Evolutionary conservation across 2,329 filamentous ascomycete species (phyloP).

Genomic region (Amesomyces nigricolor): DNA sequence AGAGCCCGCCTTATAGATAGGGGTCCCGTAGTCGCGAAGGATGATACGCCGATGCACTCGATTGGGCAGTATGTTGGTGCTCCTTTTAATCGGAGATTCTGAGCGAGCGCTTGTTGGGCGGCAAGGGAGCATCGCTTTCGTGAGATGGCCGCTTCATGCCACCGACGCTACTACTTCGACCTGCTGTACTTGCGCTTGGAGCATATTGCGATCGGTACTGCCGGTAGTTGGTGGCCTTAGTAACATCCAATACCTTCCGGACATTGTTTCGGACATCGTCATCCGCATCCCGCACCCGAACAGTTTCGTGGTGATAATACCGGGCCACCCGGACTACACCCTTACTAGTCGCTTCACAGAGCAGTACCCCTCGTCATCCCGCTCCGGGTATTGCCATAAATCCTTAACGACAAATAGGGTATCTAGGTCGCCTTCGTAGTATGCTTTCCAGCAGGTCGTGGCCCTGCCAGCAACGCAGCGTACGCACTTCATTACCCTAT

Average conservation of each 20-base stretch:
- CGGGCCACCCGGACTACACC: too few relatives aligned
- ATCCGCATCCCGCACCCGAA: too few relatives aligned
- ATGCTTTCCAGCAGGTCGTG: slow-evolving; percentile 37
- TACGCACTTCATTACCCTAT: slow-evolving; percentile 32
- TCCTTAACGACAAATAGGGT: slow-evolving; percentile 36
- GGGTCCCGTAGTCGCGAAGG: background rate
- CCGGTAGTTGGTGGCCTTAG: background rate
- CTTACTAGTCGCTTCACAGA: too few relatives aligned
- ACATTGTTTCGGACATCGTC: too few relatives aligned
- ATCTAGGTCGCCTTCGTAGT: slow-evolving; percentile 30
- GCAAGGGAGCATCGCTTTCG: background rate
- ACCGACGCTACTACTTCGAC: background rate
- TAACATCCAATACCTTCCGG: slow-evolving; percentile 30
- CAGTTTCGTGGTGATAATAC: too few relatives aligned
- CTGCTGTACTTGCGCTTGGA: background rate
- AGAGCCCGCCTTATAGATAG: background rate
- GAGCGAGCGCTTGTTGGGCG: background rate
- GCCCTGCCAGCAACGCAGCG: slow-evolving; percentile 34
- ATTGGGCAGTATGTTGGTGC: background rate
- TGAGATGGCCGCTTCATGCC: background rate
- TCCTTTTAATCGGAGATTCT: background rate
- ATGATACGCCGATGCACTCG: slow-evolving; percentile 1
- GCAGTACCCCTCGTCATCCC: slow-evolving; percentile 34
- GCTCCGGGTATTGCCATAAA: slow-evolving; percentile 35
- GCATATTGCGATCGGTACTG: background rate